Conservation (phyloP, 306 rosid species). For the Lathyrus sativus region DNA sequence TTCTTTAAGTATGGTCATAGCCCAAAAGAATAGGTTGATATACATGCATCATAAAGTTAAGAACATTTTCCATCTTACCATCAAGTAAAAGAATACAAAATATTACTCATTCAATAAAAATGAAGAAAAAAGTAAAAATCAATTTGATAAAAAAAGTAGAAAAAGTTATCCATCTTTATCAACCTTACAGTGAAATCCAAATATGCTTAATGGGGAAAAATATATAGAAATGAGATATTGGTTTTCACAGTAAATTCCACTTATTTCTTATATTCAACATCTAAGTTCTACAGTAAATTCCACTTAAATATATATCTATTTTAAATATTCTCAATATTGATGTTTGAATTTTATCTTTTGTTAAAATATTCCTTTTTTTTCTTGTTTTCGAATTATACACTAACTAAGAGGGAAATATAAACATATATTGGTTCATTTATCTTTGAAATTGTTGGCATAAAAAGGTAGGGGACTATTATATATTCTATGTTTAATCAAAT, state of each 20-base stretch:
- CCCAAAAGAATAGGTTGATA: neutral
- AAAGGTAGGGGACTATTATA: constrained; percentile 38
- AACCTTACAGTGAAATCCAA: neutral
- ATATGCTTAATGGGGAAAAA: neutral
- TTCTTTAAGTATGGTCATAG: neutral
- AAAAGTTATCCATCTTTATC: constrained; percentile 6
- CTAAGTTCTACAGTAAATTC: constrained; percentile 30
- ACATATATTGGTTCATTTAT: constrained; percentile 35
- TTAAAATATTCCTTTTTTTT: constrained; percentile 32
- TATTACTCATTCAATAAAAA: neutral
- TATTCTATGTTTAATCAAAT: constrained; percentile 43
- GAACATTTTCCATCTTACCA: neutral
- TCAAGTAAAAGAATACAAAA: neutral
- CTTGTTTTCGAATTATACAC: constrained; percentile 10
- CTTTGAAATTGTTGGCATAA: constrained; percentile 24
- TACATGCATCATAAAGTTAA: neutral
- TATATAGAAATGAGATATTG: constrained; percentile 2
- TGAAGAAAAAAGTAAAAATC: neutral
- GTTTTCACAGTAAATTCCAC: constrained; percentile 33
- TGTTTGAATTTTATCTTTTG: constrained; percentile 19
- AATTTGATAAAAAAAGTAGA: neutral
- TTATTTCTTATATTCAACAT: constrained; percentile 13
- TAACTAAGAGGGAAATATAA: constrained; percentile 31
- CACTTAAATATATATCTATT: constrained; percentile 19
- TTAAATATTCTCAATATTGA: constrained; percentile 15